Evolutionary conservation across 2,329 filamentous ascomycete species (phyloP), one percentile per base, ranked within the genome.

Genomic region (Juglanconis sp.): DNA sequence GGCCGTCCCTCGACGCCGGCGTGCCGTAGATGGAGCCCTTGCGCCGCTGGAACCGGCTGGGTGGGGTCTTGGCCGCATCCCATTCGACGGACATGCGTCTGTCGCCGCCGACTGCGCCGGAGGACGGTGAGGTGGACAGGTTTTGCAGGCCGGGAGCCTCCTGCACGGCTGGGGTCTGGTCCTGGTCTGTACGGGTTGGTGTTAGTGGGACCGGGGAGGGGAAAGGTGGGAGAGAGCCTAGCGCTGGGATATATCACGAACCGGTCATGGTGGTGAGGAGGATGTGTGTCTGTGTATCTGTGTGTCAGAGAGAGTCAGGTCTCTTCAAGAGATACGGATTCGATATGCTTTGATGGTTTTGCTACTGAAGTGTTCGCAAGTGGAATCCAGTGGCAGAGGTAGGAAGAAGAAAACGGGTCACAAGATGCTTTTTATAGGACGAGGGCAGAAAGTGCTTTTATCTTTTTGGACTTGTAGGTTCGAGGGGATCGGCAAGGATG

Each of bases 11-110:
- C 31, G 84, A 87, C 67, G 77, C 77, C 2, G 84, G 86, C 8
- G 87, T 89, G 51, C 85, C 83, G 70, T 86, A 88, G 72, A 89
- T 87, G 69, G 84, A 88, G 58, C 87, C 87, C 73, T 87, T 85
- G 68, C 84, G 83, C 74, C 87, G 87, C 73, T 89, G 87, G 75
- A 90, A 89, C 51, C 84, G 84, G 64, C 82, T 86, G 9, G 87
- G 87, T 1, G 84, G 84, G 0, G 87, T 86, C 73, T 89, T 89
- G 66, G 83, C 80, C 4, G 87, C 87, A 72, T 89, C 79, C 79
- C 79, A 82, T 69, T 82, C 79, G 63, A 78, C 78, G 59, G 74
- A 79, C 67, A 70, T 70, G 63, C 70, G 71, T 61, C 69, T 70
- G 61, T 72, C 74, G 57, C 46, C 73, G 66, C 65, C 17, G 17